A percentile compares a stretch with the other conserved stretches of the same genome.
Conservation (phyloP, 2,329 filamentous ascomycete genomes). For the Hirsutella minnesotensis region DNA sequence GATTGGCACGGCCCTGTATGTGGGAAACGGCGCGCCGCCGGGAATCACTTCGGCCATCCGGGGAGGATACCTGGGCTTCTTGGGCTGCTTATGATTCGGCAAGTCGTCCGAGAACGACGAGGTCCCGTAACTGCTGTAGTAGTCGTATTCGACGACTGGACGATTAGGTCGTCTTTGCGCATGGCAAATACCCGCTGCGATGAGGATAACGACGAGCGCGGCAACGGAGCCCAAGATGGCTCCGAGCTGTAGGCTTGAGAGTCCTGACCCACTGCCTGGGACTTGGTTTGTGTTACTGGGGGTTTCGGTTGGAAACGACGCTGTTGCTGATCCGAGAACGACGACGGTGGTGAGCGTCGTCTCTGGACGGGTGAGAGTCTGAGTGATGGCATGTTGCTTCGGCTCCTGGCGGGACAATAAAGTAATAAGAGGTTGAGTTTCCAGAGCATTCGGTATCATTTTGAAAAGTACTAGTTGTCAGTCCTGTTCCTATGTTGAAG, state of each 20-base stretch:
- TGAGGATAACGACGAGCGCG: conserved; percentile 21
- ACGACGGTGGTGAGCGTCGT: conserved; percentile 1
- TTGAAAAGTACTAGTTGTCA: too few species aligned
- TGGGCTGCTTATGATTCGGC: background rate
- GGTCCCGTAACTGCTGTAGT: background rate
- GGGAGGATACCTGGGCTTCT: conserved; percentile 5
- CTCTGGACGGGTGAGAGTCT: conserved; percentile 1
- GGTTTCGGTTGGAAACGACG: background rate
- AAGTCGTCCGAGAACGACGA: background rate
- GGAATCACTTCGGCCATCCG: conserved; percentile 16
- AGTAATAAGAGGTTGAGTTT: background rate
- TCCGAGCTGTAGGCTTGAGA: conserved; percentile 25
- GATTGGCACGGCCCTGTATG: conserved; percentile 21
- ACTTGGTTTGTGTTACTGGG: too few species aligned
- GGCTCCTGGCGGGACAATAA: background rate
- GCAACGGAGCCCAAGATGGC: conserved; percentile 28
- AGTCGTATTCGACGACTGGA: background rate
- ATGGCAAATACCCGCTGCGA: conserved; percentile 21
- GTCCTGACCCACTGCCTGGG: conserved; percentile 7
- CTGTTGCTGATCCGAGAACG: background rate
- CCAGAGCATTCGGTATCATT: too few species aligned
- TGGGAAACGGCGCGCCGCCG: conserved; percentile 20
- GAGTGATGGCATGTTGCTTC: conserved; percentile 2
- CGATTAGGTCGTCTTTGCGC: background rate
- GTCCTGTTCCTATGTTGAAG: too few species aligned